Evolutionary conservation across 768 basidiomycete species (phyloP), one percentile per base, ranked within the genome.

Genomic region (Xerocomellus amylosporus): DNA sequence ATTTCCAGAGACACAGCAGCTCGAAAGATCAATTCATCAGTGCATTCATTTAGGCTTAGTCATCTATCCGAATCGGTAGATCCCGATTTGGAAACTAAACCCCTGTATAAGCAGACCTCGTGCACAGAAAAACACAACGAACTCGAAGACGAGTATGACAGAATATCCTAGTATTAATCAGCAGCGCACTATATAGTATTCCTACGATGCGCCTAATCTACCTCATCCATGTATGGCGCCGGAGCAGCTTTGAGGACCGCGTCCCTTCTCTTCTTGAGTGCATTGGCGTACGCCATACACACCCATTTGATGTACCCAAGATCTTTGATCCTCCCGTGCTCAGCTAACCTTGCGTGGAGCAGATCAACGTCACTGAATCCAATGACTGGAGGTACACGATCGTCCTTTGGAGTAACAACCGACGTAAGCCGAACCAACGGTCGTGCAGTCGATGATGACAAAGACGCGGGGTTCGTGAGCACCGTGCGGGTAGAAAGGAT

Each of bases 331-430:
- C 72, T 55, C 47, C 64, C 70, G 33, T 68, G 71, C 20, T 71
- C 69, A n/a, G 87, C 82, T 28, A 93, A 70, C 26, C 86, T 77
- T 54, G 91, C 81, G 66, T 96, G 93, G 47, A 97, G 73, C 6
- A 86, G 56, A 58, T 90, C 86, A n/a, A 96, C 59, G 65, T 96
- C 92, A 15, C 72, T 60, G 66, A 93, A 96, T 13, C 82, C 78
- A 20, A 96, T 61, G 38, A 93, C 67, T 0, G 93, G 93, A 0
- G 93, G 90, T 7, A 97, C 86, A 22, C 79, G 65, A 60, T 92
- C 87, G 64, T 97, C 94, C 1, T 82, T 79, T 4, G 87, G 76
- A 17, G 83, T 81, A 3, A 75, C 70, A 0, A 72, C 68, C 6
- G 84, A 79, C 3, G 81, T 82, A 59, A 91, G 74, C 20, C 90